phyloP scores from a whole-genome alignment of 805 yeast genomes.

The Metschnikowia gruessii region DNA sequence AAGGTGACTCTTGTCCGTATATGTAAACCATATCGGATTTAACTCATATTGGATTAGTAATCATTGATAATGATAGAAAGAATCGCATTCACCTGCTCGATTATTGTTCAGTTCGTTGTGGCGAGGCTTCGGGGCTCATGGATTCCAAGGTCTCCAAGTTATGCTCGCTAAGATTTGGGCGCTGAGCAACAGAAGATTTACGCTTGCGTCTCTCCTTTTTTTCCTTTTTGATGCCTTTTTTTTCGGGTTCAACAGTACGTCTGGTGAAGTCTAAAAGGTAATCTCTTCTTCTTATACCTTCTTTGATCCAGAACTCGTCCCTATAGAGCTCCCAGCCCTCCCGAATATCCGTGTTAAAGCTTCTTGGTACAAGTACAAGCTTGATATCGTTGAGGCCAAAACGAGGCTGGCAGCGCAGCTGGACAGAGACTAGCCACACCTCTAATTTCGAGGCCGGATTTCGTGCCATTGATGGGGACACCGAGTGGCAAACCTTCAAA shows the following conservation, averaged over 20 bases:
- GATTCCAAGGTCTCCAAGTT: conserved; percentile 9
- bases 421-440: conserved; percentile 38
- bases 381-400: conserved; percentile 76
- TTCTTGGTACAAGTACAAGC: conserved; percentile 74
- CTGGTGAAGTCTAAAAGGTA: conserved; percentile 31
- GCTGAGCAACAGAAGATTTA: conserved; percentile 12
- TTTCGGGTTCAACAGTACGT: conserved; percentile 6
- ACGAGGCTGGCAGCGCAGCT: conserved; percentile 53
- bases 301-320: conserved; percentile 89
- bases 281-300: conserved; percentile 59
- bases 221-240: conserved; percentile 28
- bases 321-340: conserved; percentile 95
- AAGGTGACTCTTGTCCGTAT: too few relatives aligned
- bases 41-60: too few relatives aligned
- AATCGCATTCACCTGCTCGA: too few relatives aligned
- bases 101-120: too few relatives aligned
- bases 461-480: conserved; percentile 32
- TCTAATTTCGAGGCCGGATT: conserved; percentile 35
- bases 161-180: conserved; percentile 11
- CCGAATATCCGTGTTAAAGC: conserved; percentile 75
- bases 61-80: too few relatives aligned
- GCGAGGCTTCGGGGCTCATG: conserved; percentile 6
- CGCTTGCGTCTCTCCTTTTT: conserved; percentile 37
- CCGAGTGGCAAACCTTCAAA: conserved; percentile 32
- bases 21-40: too few relatives aligned